Base-by-base conservation (phyloP, 768 basidiomycete species). In the Psilocybe subaeruginosa region DNA sequence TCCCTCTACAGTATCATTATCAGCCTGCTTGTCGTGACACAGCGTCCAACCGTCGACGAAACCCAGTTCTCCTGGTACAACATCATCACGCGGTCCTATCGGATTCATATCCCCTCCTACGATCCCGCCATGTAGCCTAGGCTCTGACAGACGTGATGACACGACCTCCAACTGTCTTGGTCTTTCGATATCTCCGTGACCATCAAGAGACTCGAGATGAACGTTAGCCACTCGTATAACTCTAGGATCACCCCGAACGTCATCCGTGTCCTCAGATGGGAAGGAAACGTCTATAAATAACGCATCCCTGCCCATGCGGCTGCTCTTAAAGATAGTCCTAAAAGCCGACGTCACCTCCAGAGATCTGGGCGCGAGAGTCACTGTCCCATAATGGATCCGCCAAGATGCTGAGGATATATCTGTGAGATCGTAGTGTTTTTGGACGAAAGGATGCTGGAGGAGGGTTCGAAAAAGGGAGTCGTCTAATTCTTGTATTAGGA, bases 61-160 rank as follows among this genome's bases (percentile, higher is more conserved):
- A 12, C 61, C 63, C n/a, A 67, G 31, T 5, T 47, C 41, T n/a
- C 8, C 33, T n/a, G 66, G 61, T 16, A 61, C 31, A 43, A 19
- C 48, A 12, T 17, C 54, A 37, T 67, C 66, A 14, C 57, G 30
- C 5, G 66, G 66, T 27, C 63, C 66, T 5, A 67, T 67, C 11
- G 66, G 63, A 49, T 67, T 67, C 66, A 67, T 67, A 46, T 67
- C 66, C 9, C 66, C 66, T 49, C 56, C 66, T 5, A 67, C 61
- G 8, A 67, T 31, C 30, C 66, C 66, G 7, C 53, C 61, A 35
- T 60, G 33, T 23, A 64, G 47, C 0, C 45, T 60, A 9, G 59
- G 55, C n/a, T 54, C 55, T 1, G 27, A 45, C n/a, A 67, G 56
- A 30, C 39, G 52, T 8, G 41, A 16, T 12, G 62, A 46, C 6